Base-by-base conservation (phyloP, 129 eudicot species). In the Erigeron canadensis region DNA sequence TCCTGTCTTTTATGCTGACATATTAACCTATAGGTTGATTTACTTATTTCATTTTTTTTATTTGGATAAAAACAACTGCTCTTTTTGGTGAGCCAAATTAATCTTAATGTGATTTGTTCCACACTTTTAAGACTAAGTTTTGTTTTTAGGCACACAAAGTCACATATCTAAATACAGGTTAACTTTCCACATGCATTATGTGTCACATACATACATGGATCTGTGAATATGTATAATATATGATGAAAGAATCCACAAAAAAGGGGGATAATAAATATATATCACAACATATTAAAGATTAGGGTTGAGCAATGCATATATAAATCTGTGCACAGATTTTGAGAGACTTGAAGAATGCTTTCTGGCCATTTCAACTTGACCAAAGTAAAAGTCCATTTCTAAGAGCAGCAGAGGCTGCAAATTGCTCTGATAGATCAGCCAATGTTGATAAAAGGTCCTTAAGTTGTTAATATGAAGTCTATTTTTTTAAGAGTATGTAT, bases 321-420 rank as follows among this genome's bases (percentile, higher is more conserved):
- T 73, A 63, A 43, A 54, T 47, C 63, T 71, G 39, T 72, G 43
- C 69, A 67, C 86, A 91, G 97, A 88, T 86, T 37, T 80, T 91
- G 88, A 82, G 81, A 73, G 92, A 88, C 71, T 83, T 91, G 81
- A 91, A 91, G 87, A 51, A 81, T 78, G 88, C 96, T 63, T 88
- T 86, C 78, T 91, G 97, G 97, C 97, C 97, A 34, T 91, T 91
- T 82, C 96, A 88, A 75, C 81, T 79, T 74, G 87, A 85, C 75
- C 84, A 70, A 70, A 71, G 83, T 40, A 80, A 70, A 65, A 88
- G 94, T 79, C 91, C 82, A 16, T 91, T 91, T 73, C 65, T 91
- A 64, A 81, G 94, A 82, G 97, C 97, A 70, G 97, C 96, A 74
- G 82, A 84, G 72, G 97, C 97, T 67, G 97, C 97, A 62, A 56